Base-by-base conservation (phyloP, 108 stramenopile genomes). In the Cyclotella distinguenda region DNA sequence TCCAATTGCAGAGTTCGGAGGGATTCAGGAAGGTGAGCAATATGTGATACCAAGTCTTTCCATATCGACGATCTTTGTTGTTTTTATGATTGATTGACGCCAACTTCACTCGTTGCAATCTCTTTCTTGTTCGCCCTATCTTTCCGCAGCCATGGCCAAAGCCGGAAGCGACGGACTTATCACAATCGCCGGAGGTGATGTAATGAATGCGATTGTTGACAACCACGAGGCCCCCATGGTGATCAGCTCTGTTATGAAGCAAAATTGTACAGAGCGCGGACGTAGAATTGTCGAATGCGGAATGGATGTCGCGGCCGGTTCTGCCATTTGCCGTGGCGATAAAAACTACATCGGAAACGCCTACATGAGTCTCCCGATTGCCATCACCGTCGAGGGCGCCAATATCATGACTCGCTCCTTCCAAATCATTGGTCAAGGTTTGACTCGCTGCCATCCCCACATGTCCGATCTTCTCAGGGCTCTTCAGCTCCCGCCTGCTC, bases 161-260 rank as follows among this genome's bases (percentile, higher is more conserved):
- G 85, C 95, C 55, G 95, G 82, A 47, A 91, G 93, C 68, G 94
- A 97, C 82, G 91, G 93, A 25, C 81, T 95, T 66, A 89, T 97
- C 51, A 82, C 87, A 7, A 88, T 95, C 54, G 90, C 96, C 51
- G 94, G 92, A 44, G 93, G 90, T 53, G 93, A 94, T 52, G 80
- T 98, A 43, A 96, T 96, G 93, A 98, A 98, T 70, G 95, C 97
- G 19, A 98, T 98, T 78, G 88, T 98, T 47, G 95, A 96, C 79
- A 96, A 96, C 72, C 97, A 98, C 79, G 97, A 98, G 79, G 96
- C 96, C 31, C 97, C 97, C 36, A 97, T 97, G 86, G 97, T 98
- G 23, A 87, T 98, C 64, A 94, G 92, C 25, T 96, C 96, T 21
- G 90, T 98, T 65, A 97, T 98, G 97, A 98, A 98, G 82, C 96